Percentiles rank a stretch among this genome's conserved stretches.
phyloP scores from a whole-genome alignment of 1,284 basidiomycete genomes.

The Microbotryum intermedium region DNA sequence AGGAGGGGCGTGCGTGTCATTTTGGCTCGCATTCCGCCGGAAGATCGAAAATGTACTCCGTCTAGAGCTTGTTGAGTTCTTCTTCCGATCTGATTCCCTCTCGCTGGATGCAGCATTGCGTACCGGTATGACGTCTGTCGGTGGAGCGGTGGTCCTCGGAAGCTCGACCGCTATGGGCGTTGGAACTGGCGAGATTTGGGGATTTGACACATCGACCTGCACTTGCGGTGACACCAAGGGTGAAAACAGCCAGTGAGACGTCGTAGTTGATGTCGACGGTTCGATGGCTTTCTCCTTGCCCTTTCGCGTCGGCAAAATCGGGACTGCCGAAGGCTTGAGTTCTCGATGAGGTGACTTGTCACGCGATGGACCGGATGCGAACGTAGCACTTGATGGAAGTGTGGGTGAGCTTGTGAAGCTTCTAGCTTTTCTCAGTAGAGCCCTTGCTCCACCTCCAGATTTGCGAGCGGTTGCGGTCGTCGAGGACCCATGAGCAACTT shows the following conservation, averaged over 20 bases:
- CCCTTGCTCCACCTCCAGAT: no score
- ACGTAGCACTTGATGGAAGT: background rate
- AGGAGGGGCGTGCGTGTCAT: background rate
- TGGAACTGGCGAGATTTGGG: no score
- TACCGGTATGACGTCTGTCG: background rate
- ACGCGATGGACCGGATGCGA: background rate
- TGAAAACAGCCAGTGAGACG: background rate
- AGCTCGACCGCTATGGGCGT: no score
- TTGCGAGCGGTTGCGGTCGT: no score
- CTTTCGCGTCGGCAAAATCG: background rate
- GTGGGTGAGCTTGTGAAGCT: background rate
- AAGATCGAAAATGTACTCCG: slow-evolving; percentile 1
- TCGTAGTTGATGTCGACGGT: background rate
- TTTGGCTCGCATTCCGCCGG: background rate
- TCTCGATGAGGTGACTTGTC: background rate
- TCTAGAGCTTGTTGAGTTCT: background rate
- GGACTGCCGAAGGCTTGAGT: background rate
- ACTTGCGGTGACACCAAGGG: background rate
- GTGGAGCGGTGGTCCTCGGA: no score
- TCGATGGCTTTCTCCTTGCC: background rate
- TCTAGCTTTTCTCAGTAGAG: background rate
- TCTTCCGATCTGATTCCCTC: background rate
- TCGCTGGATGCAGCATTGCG: background rate
- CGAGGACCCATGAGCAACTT: no score
- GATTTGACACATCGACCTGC: background rate